Conservation (phyloP, 495 filamentous ascomycete species). For the Rhypophila decipiens region DNA sequence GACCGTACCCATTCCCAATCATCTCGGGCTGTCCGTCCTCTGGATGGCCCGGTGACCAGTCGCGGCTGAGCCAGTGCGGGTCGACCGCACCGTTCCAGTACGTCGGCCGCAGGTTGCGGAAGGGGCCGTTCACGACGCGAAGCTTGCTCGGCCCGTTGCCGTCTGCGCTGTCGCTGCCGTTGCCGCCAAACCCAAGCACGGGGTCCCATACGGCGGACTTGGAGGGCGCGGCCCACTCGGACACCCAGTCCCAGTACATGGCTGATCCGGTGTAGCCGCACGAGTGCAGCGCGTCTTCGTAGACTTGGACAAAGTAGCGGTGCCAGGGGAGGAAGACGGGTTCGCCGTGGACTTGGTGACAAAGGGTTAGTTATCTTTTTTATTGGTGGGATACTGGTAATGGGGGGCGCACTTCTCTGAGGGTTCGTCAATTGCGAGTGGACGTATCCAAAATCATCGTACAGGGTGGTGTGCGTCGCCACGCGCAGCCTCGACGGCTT, state of each 20-base stretch:
- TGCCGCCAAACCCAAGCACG: slow-evolving; percentile 5
- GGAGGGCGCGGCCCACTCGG: slow-evolving; percentile 1
- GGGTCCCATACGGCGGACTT: slow-evolving; percentile 4
- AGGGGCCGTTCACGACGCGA: slow-evolving; percentile 1
- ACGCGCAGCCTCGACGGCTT: background rate
- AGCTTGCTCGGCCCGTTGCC: background rate
- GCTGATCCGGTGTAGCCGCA: background rate
- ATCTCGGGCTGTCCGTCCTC: background rate
- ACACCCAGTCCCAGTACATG: slow-evolving; percentile 4
- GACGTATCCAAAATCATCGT: slow-evolving; percentile 3
- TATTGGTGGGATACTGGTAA: too few species aligned
- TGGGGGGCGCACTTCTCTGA: background rate
- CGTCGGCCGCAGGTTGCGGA: background rate
- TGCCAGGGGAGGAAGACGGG: slow-evolving; percentile 1
- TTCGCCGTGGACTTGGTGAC: slow-evolving; percentile 1
- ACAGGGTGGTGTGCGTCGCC: background rate
- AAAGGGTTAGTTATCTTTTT: too few species aligned
- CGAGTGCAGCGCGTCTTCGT: background rate
- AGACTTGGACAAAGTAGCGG: slow-evolving; percentile 4
- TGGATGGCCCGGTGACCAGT: background rate
- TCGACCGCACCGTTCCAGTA: background rate
- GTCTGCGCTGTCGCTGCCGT: background rate
- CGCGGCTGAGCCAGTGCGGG: background rate
- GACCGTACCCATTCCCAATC: background rate
- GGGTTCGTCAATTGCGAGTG: background rate